Evolutionary conservation across 1,284 basidiomycete species (phyloP).

Genomic region (Microbotryum scabiosae): DNA sequence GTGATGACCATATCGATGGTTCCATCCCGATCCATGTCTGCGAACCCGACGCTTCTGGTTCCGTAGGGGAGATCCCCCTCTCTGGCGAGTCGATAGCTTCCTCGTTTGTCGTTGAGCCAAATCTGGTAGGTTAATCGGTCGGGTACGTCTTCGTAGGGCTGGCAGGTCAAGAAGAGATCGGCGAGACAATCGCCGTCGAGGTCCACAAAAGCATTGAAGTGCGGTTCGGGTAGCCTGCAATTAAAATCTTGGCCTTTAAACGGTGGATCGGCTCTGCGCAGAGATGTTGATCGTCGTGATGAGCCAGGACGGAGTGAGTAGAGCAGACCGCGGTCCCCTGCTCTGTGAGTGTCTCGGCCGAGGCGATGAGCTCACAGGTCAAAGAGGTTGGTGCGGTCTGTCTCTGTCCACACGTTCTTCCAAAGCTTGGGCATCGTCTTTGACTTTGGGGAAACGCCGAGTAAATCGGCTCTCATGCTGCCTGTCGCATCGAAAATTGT

Average conservation of each 20-base stretch:
- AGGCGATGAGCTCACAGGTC: slow-evolving; percentile 43
- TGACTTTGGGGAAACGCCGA: slow-evolving; percentile 55
- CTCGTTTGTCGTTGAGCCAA: slow-evolving; percentile 72
- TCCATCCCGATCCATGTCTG: slow-evolving; percentile 90
- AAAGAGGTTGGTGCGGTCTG: slow-evolving; percentile 55
- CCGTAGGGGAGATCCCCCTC: slow-evolving; percentile 65
- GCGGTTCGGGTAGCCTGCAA: slow-evolving; percentile 74
- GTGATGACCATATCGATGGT: slow-evolving; percentile 92
- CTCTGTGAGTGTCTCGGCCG: too few species aligned
- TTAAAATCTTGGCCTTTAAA: slow-evolving; percentile 45
- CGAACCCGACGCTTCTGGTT: slow-evolving; percentile 73
- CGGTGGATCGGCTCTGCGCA: slow-evolving; percentile 50
- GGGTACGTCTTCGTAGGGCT: slow-evolving; percentile 47
- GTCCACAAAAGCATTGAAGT: slow-evolving; percentile 92
- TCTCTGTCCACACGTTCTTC: slow-evolving; percentile 56
- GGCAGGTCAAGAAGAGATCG: slow-evolving; percentile 88
- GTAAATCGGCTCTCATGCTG: slow-evolving; percentile 77
- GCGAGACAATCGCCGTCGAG: slow-evolving; percentile 93
- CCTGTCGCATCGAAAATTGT: slow-evolving; percentile 79
- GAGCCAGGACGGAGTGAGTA: background rate
- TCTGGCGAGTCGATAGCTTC: slow-evolving; percentile 57
- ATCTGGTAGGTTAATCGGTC: slow-evolving; percentile 60
- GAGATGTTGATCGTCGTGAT: background rate
- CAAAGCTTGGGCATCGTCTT: slow-evolving; percentile 53
- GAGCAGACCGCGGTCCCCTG: background rate